phyloP scores from a whole-genome alignment of 2,329 filamentous ascomycete species.

The Periconia sp. region DNA sequence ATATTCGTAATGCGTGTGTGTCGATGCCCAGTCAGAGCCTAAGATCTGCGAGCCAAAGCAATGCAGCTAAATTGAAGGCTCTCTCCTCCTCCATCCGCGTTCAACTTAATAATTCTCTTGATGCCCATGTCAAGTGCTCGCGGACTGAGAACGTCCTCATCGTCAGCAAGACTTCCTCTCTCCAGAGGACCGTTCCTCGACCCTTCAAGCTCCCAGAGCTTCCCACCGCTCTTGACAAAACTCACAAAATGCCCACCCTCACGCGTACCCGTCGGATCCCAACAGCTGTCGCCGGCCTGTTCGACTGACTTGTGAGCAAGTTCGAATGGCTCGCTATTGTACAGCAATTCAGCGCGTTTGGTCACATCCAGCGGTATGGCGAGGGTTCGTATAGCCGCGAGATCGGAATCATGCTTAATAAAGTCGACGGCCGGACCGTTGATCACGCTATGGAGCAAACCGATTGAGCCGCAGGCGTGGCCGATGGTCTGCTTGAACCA shows the following conservation, averaged over 20 bases:
- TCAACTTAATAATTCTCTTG: conserved; percentile 60
- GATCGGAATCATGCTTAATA: conserved; percentile 48
- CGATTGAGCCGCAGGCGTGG: conserved; percentile 62
- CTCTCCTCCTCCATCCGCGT: conserved; percentile 57
- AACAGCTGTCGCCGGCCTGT: conserved; percentile 72
- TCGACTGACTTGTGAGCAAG: conserved; percentile 78
- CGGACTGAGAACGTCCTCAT: conserved; percentile 62
- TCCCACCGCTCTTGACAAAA: conserved; percentile 77
- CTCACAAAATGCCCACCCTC: conserved; percentile 91
- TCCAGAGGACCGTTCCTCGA: conserved; percentile 72
- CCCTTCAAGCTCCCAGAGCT: conserved; percentile 81
- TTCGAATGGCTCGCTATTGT: conserved; percentile 74
- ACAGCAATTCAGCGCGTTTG: conserved; percentile 73
- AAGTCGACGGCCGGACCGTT: conserved; percentile 53
- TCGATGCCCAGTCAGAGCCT: conserved; percentile 11
- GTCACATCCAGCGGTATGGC: conserved; percentile 70
- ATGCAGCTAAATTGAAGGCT: conserved; percentile 66
- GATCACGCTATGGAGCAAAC: conserved; percentile 57
- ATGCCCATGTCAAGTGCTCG: conserved; percentile 74
- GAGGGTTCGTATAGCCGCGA: conserved; percentile 52
- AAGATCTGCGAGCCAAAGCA: conserved; percentile 56
- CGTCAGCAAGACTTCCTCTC: conserved; percentile 52
- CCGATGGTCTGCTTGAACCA: conserved; percentile 64
- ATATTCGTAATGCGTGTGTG: conserved; percentile 13
- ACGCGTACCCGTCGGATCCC: conserved; percentile 70